A percentile compares a stretch with the other conserved stretches of the same genome.
Conservation (phyloP, 805 yeast species). For the Nakazawaea pomicola region DNA sequence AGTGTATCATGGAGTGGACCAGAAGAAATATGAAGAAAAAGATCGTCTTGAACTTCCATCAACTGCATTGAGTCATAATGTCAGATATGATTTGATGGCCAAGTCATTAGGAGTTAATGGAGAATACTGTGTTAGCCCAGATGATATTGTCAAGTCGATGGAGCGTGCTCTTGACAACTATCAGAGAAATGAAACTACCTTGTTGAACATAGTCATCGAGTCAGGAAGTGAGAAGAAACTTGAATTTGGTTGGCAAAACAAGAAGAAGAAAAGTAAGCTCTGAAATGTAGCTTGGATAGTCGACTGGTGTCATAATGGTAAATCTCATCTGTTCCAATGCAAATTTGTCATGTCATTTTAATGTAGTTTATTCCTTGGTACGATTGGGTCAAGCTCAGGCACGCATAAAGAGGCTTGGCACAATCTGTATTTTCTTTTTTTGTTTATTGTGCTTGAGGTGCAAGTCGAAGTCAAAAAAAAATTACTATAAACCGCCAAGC, state of each 20-base stretch:
- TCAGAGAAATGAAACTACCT: slow-evolving; percentile 30
- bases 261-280: slow-evolving; percentile 24
- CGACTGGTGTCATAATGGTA: too few relatives aligned
- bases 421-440: too few relatives aligned
- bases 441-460: too few relatives aligned
- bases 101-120: slow-evolving; percentile 56
- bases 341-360: too few relatives aligned
- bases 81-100: slow-evolving; percentile 54
- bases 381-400: too few relatives aligned
- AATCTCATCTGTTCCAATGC: too few relatives aligned
- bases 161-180: slow-evolving; percentile 29
- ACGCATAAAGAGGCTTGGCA: too few relatives aligned
- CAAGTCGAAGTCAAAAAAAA: too few relatives aligned
- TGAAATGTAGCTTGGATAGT: neutral
- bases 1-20: slow-evolving; percentile 58
- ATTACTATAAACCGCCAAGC: too few relatives aligned
- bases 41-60: slow-evolving; percentile 41
- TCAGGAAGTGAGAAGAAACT: slow-evolving; percentile 51
- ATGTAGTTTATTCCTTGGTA: too few relatives aligned
- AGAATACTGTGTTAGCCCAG: slow-evolving; percentile 34
- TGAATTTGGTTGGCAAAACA: slow-evolving; percentile 68
- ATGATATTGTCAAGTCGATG: slow-evolving; percentile 31
- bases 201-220: slow-evolving; percentile 59
- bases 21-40: slow-evolving; percentile 20
- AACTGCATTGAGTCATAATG: slow-evolving; percentile 52